These are phyloP conservation scores for Yamadazyma paraphyllophila DNA, from an alignment of 805 yeast genomes.

Conservation along the genomic window DNA sequence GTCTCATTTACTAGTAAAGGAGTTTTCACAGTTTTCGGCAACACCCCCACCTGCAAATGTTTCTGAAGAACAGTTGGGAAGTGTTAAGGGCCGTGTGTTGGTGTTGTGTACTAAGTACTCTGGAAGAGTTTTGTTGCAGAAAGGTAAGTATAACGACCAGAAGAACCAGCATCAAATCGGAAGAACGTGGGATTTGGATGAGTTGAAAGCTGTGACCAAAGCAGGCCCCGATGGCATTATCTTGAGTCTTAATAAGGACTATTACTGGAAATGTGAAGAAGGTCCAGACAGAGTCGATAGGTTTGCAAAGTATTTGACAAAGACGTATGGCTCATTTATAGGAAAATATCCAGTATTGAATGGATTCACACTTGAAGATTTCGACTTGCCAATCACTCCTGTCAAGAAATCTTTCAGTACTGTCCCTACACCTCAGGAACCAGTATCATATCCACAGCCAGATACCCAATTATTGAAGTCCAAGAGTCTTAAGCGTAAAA, in stretches of 20 bases:
- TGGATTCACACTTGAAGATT: slow-evolving; percentile 33
- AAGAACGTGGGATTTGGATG: slow-evolving; percentile 85
- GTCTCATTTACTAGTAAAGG: slow-evolving; percentile 73
- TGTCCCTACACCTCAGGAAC: slow-evolving; percentile 10
- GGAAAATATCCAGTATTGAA: slow-evolving; percentile 37
- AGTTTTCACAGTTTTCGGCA: slow-evolving; percentile 69
- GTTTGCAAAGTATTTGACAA: slow-evolving; percentile 33
- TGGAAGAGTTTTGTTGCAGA: slow-evolving; percentile 73
- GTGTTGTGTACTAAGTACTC: slow-evolving; percentile 60
- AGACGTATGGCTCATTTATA: slow-evolving; percentile 30
- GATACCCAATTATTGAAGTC: slow-evolving; percentile 22
- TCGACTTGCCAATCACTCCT: slow-evolving; percentile 31
- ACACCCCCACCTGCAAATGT: slow-evolving; percentile 61
- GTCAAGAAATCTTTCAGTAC: slow-evolving; percentile 11
- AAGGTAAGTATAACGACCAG: slow-evolving; percentile 71
- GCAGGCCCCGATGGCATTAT: slow-evolving; percentile 56
- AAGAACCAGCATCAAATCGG: slow-evolving; percentile 84
- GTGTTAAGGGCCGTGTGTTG: slow-evolving; percentile 57
- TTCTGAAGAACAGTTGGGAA: slow-evolving; percentile 38
- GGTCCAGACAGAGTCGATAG: slow-evolving; percentile 35
- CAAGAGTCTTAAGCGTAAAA: slow-evolving; percentile 22
- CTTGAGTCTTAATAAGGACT: slow-evolving; percentile 66
- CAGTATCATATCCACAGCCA: slow-evolving; percentile 19
- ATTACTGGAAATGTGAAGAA: slow-evolving; percentile 65
- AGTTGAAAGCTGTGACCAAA: slow-evolving; percentile 55